Conservation (phyloP, 495 filamentous ascomycete genomes). For the Aspergillus biplanus region DNA sequence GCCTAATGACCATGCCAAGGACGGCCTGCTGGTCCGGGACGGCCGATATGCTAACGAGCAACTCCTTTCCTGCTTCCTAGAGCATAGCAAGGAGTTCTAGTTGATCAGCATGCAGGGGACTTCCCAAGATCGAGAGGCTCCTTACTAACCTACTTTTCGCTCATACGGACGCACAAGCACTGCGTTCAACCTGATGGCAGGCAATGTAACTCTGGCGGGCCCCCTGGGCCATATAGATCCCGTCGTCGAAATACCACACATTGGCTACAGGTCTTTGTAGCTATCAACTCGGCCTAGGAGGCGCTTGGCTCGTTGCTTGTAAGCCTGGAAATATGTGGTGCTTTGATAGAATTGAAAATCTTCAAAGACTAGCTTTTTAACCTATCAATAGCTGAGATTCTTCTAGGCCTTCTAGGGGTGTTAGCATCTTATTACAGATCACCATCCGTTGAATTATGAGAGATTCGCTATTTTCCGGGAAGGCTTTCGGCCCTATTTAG, state of each 20-base stretch:
- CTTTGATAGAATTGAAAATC: no score
- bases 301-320: constrained; percentile 8
- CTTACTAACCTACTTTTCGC: constrained; percentile 24
- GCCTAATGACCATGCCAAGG: not conserved
- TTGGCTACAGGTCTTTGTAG: constrained; percentile 38
- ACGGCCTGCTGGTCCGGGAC: constrained; percentile 8
- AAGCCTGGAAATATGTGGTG: no score
- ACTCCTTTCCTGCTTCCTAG: constrained; percentile 34
- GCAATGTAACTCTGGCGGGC: constrained; percentile 36
- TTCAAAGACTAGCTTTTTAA: no score
- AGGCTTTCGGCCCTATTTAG: no score
- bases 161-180: constrained; percentile 22
- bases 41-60: constrained; percentile 36
- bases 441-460: no score
- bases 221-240: constrained; percentile 41
- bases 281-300: constrained; percentile 39
- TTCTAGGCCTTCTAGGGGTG: no score
- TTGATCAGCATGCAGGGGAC: no score
- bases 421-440: no score
- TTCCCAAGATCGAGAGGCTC: constrained; percentile 28
- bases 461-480: no score
- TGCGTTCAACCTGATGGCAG: constrained; percentile 32
- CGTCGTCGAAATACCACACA: constrained; percentile 47
- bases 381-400: no score
- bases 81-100: constrained; percentile 32